phyloP scores from a whole-genome alignment of 2,329 filamentous ascomycete species.

The Byssochlamys sp. region DNA sequence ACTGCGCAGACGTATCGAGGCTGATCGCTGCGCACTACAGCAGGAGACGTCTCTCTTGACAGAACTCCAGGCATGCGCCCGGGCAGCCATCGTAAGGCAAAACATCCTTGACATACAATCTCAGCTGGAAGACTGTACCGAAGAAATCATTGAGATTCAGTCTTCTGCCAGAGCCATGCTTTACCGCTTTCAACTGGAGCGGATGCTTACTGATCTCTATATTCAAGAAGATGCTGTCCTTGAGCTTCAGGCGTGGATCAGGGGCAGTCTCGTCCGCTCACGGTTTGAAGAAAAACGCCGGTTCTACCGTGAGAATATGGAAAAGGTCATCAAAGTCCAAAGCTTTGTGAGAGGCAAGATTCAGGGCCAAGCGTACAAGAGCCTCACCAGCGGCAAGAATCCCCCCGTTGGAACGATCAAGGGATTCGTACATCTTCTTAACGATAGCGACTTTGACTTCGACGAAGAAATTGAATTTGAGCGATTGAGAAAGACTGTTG shows the following conservation, averaged over 20 bases:
- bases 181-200: constrained; percentile 62
- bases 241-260: constrained; percentile 64
- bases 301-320: constrained; percentile 93
- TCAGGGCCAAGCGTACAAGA: constrained; percentile 96
- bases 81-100: constrained; percentile 33
- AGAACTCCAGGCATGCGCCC: constrained; percentile 30
- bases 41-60: constrained; percentile 21
- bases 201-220: constrained; percentile 66
- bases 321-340: constrained; percentile 96
- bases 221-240: constrained; percentile 69
- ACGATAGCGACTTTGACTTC: constrained; percentile 97
- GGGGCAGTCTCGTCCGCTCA: constrained; percentile 63
- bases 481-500: constrained; percentile 83
- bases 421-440: constrained; percentile 93
- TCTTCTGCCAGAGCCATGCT: constrained; percentile 69
- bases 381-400: constrained; percentile 88
- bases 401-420: constrained; percentile 94
- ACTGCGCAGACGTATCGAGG: constrained; percentile 21
- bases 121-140: constrained; percentile 58
- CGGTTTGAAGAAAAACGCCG: constrained; percentile 75
- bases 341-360: constrained; percentile 91
- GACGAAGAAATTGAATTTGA: constrained; percentile 98
- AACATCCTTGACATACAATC: constrained; percentile 49
- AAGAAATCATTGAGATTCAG: constrained; percentile 62
- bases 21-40: constrained; percentile 22